Percentiles rank a stretch among this genome's conserved stretches.
phyloP scores from a whole-genome alignment of 768 basidiomycete genomes.

The Sporobolomyces roseus region DNA sequence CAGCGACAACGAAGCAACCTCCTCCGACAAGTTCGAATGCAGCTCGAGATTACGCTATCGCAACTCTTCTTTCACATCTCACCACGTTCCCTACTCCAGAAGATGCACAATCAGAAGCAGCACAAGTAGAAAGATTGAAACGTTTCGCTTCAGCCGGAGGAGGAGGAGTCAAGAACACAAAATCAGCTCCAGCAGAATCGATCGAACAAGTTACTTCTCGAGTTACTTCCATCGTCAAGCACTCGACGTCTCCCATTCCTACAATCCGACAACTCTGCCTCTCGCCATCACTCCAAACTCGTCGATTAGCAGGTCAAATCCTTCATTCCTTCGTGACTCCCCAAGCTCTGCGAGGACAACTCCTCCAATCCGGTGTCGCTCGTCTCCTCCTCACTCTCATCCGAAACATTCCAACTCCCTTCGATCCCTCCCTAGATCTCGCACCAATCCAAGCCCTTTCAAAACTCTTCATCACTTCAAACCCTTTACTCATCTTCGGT shows the following conservation, averaged over 20 bases:
- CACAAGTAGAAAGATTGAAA: constrained; percentile 44
- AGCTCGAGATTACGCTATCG: constrained; percentile 60
- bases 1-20: constrained; percentile 48
- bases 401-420: constrained; percentile 17
- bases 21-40: constrained; percentile 27
- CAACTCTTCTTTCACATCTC: constrained; percentile 70
- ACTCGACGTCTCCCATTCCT: constrained; percentile 16
- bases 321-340: constrained; percentile 41
- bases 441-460: constrained; percentile 77
- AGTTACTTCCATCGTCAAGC: constrained; percentile 8
- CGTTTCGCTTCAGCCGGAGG: constrained; percentile 55
- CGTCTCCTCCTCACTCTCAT: constrained; percentile 52
- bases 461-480: constrained; percentile 85
- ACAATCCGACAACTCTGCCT: constrained; percentile 47
- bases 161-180: constrained; percentile 57
- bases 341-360: constrained; percentile 29
- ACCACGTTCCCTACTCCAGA: constrained; percentile 68
- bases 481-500: constrained; percentile 86
- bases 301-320: constrained; percentile 37
- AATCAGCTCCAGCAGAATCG: background rate
- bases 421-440: constrained; percentile 19
- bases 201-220: constrained; percentile 10
- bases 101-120: constrained; percentile 69
- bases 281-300: constrained; percentile 18
- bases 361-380: constrained; percentile 50